Percentiles rank a stretch among this genome's conserved stretches.
phyloP scores from a whole-genome alignment of 257 asterid genomes.

The Capsicum chinense region DNA sequence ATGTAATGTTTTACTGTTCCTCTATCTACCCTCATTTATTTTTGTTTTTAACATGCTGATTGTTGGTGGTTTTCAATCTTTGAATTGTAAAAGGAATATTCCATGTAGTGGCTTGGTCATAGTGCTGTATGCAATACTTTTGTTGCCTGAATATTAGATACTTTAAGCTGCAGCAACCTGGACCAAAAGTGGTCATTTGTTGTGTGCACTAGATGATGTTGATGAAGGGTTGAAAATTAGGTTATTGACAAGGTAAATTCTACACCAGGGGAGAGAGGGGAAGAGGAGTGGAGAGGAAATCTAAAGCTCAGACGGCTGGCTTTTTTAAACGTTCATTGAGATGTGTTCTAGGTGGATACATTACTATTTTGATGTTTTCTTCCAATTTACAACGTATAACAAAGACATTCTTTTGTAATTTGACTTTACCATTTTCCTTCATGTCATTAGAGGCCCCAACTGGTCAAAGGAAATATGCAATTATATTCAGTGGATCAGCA shows the following conservation, averaged over 20 bases:
- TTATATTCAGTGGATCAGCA: constrained; percentile 94
- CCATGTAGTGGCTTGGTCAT: constrained; percentile 25
- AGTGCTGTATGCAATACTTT: not conserved
- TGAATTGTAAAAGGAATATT: constrained; percentile 20
- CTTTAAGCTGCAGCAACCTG: constrained; percentile 19
- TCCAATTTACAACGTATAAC: not conserved
- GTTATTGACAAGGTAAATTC: constrained; percentile 1
- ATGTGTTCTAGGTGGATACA: constrained; percentile 14
- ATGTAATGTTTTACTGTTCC: constrained; percentile 5
- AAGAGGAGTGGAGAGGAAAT: constrained; percentile 8
- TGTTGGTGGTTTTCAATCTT: not conserved
- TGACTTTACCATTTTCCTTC: constrained; percentile 22
- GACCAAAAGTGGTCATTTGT: constrained; percentile 7
- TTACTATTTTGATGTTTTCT: constrained; percentile 13
- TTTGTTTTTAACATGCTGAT: not conserved
- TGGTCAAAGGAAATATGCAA: constrained; percentile 98
- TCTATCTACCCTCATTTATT: not conserved
- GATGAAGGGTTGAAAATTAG: constrained; percentile 18
- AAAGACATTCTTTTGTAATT: not conserved
- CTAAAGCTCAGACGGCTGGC: not conserved
- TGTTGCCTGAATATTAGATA: constrained; percentile 21
- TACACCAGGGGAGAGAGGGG: constrained; percentile 19
- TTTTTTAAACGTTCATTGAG: not conserved
- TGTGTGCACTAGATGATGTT: constrained; percentile 23
- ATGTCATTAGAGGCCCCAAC: constrained; percentile 76